These are phyloP conservation scores for Barbarea vulgaris DNA, from an alignment of 345 rosid genomes.

Conservation along the genomic window DNA sequence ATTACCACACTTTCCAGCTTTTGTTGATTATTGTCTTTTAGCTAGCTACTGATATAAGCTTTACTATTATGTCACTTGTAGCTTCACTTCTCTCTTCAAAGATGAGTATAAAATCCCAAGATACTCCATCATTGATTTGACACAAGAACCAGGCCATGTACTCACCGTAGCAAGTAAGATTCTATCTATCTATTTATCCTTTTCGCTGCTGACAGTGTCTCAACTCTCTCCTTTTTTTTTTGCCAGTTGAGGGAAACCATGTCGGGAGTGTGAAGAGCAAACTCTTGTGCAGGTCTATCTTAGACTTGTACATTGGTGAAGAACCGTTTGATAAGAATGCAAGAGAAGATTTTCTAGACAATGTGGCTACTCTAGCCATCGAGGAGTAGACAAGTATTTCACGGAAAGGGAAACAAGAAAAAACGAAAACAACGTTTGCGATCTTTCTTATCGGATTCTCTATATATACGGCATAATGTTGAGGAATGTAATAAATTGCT, in stretches of 20 bases:
- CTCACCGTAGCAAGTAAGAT: conserved; percentile 69
- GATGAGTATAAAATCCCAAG: conserved; percentile 90
- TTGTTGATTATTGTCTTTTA: background rate
- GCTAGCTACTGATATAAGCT: background rate
- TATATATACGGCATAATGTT: conserved; percentile 6
- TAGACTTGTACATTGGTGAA: conserved; percentile 83
- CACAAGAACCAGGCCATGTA: conserved; percentile 64
- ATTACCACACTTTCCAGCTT: background rate
- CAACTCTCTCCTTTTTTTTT: background rate
- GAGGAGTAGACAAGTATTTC: conserved; percentile 14
- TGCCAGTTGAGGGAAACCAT: conserved; percentile 73
- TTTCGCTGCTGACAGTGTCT: background rate
- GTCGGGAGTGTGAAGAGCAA: conserved; percentile 82
- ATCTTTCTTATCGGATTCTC: conserved; percentile 10
- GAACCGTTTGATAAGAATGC: conserved; percentile 77
- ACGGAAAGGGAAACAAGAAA: background rate
- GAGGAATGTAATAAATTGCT: conserved; percentile 24
- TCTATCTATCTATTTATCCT: background rate
- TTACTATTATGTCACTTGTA: conserved; percentile 34
- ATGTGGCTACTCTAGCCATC: conserved; percentile 52
- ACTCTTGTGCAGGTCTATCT: conserved; percentile 66
- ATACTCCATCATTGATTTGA: conserved; percentile 70
- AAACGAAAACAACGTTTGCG: conserved; percentile 23
- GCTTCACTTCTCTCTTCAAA: conserved; percentile 85
- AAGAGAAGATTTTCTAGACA: conserved; percentile 67